These are phyloP conservation scores for Fusarium hostae DNA, from an alignment of 2,329 filamentous ascomycete genomes.

Conservation along the genomic window DNA sequence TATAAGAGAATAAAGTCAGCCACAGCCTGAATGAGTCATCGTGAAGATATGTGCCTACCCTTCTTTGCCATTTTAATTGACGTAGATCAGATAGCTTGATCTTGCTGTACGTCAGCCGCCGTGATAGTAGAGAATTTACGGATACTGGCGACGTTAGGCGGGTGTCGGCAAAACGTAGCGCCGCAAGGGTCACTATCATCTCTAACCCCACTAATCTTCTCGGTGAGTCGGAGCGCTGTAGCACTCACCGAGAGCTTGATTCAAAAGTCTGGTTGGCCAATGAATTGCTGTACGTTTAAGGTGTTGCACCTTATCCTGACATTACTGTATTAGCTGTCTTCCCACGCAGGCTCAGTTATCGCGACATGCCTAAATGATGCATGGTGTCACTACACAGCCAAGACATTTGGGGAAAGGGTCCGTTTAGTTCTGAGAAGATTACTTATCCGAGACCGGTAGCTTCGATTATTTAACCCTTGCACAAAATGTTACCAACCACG, in stretches of 20 bases:
- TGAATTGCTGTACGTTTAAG: constrained; percentile 14
- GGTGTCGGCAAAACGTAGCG: constrained; percentile 35
- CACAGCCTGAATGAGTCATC: background rate
- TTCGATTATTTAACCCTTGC: constrained; percentile 10
- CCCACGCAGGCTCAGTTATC: constrained; percentile 17
- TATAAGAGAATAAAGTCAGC: constrained; percentile 51
- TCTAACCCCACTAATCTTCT: background rate
- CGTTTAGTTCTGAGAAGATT: background rate
- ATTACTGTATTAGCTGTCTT: background rate
- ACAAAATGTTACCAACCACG: constrained; percentile 7
- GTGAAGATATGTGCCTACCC: constrained; percentile 19
- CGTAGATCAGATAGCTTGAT: constrained; percentile 26
- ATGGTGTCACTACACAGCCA: background rate
- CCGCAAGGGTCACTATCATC: constrained; percentile 9
- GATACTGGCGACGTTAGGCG: constrained; percentile 14
- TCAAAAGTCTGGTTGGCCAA: constrained; percentile 25
- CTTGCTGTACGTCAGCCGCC: constrained; percentile 17
- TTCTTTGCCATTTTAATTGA: constrained; percentile 45
- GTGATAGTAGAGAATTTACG: constrained; percentile 43
- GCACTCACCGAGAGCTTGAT: constrained; percentile 7
- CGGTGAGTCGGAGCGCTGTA: constrained; percentile 3
- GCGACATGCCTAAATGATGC: constrained; percentile 12
- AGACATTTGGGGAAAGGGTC: background rate
- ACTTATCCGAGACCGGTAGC: constrained; percentile 24
- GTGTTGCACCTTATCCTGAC: constrained; percentile 5